Conservation (phyloP, 768 basidiomycete genomes). For the Amanita subjunquillea region DNA sequence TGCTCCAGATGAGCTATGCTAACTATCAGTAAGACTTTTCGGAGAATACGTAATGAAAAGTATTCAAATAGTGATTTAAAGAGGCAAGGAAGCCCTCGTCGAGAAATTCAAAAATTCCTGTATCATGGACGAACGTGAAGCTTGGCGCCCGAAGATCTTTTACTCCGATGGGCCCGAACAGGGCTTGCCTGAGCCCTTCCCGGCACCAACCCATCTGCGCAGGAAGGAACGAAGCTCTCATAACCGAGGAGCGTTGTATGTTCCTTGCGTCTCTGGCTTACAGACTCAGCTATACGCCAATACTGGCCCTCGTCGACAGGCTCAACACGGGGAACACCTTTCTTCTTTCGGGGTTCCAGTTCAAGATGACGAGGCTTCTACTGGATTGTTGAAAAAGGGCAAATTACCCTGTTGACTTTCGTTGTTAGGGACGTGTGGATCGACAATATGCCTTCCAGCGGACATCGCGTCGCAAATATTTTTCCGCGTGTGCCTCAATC, state of each 20-base stretch:
- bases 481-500: not conserved
- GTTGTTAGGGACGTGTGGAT: not conserved
- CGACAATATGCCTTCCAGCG: not conserved
- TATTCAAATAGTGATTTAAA: constrained; percentile 14
- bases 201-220: constrained; percentile 68
- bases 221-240: constrained; percentile 77
- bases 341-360: not conserved
- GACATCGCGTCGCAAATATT: not conserved
- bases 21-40: constrained; percentile 68
- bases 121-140: constrained; percentile 80
- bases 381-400: not conserved
- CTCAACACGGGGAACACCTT: constrained; percentile 7
- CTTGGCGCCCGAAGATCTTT: constrained; percentile 81
- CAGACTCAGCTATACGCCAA: constrained; percentile 4
- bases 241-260: constrained; percentile 66
- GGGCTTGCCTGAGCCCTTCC: constrained; percentile 75
- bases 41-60: not conserved
- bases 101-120: constrained; percentile 89
- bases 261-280: constrained; percentile 20
- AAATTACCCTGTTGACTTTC: not conserved
- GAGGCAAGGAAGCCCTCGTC: constrained; percentile 84
- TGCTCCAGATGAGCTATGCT: constrained; percentile 85
- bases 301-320: constrained; percentile 7
- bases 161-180: constrained; percentile 64
- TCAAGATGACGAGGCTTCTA: not conserved